Base-by-base conservation (phyloP, 306 rosid genomes). In the Cucumis hystrix region DNA sequence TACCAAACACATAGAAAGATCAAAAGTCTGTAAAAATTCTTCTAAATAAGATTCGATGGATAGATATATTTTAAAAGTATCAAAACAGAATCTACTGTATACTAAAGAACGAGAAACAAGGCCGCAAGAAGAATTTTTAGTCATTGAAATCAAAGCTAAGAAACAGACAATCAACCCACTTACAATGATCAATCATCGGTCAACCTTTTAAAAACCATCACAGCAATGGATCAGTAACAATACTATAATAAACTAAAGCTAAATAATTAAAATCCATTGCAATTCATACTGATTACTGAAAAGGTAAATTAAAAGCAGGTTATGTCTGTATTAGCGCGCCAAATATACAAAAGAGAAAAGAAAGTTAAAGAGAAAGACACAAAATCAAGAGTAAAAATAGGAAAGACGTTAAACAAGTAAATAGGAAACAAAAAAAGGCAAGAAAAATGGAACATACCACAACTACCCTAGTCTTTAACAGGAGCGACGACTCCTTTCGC, bases 391-490 rank as follows among this genome's bases (percentile, higher is more conserved):
- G 11, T 55, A 35, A 65, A 80, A n/a, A 21, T 10, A 47, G 40
- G 16, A 11, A 79, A 23, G 37, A 5, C 33, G 1, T 2, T 12
- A 20, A 58, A 28, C 6, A 3, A 41, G 2, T 61, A 30, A 12
- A n/a, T n/a, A 2, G 33, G 30, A 60, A 28, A 28, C 30, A n/a
- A n/a, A n/a, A n/a, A n/a, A 45, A 79, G 20, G 14, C 13, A 20
- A 21, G 74, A 43, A 49, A 68, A 64, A 35, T 10, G 20, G 51
- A 65, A 74, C 89, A 85, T 54, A 96, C 99, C 99, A 51, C 99
- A 96, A 49, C 90, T 79, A 59, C 90, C 99, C 83, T 96, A 98
- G 80, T 96, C 97, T 82, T 96, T 96, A 84, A 96, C 79, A 9
- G 18, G 64, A 33, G 18, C 74, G 56, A 96, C 97, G 2, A 88